phyloP scores from a whole-genome alignment of 176 grass and related monocot genomes.

The Oryza nivara region DNA sequence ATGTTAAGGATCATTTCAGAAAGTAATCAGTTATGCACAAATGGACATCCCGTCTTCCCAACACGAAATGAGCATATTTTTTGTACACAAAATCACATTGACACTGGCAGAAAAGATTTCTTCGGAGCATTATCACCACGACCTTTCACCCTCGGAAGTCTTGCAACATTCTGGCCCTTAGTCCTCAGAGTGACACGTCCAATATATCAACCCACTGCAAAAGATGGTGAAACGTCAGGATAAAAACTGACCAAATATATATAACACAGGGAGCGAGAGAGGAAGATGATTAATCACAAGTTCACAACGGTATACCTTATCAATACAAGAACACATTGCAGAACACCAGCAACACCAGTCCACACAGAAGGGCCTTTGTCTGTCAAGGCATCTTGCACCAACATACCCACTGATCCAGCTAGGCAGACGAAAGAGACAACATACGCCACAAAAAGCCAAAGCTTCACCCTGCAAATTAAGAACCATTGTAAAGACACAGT shows the following conservation, averaged over 20 bases:
- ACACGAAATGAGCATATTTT: not conserved
- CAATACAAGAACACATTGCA: slow-evolving; percentile 85
- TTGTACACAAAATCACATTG: slow-evolving; percentile 29
- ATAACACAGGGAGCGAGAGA: not conserved
- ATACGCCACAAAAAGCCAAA: slow-evolving; percentile 95
- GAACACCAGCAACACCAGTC: slow-evolving; percentile 86
- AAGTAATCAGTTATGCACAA: slow-evolving; percentile 45
- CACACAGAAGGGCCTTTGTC: slow-evolving; percentile 76
- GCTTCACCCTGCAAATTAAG: slow-evolving; percentile 70
- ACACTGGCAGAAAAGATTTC: not conserved
- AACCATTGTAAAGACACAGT: slow-evolving; percentile 5
- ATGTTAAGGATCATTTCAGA: slow-evolving; percentile 30
- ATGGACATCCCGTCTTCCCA: not conserved
- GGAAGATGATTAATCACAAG: not conserved
- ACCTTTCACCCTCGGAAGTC: not conserved
- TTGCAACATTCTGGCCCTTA: slow-evolving; percentile 34
- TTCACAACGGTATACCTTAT: slow-evolving; percentile 63
- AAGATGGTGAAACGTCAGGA: not conserved
- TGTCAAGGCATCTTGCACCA: slow-evolving; percentile 81
- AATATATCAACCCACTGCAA: slow-evolving; percentile 87
- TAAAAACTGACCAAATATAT: not conserved
- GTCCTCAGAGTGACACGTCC: slow-evolving; percentile 83
- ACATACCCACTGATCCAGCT: slow-evolving; percentile 78
- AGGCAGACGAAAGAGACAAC: slow-evolving; percentile 92
- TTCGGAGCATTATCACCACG: not conserved